Conservation (phyloP, 2,329 filamentous ascomycete genomes). For the Paracoccidioides lutzii region DNA sequence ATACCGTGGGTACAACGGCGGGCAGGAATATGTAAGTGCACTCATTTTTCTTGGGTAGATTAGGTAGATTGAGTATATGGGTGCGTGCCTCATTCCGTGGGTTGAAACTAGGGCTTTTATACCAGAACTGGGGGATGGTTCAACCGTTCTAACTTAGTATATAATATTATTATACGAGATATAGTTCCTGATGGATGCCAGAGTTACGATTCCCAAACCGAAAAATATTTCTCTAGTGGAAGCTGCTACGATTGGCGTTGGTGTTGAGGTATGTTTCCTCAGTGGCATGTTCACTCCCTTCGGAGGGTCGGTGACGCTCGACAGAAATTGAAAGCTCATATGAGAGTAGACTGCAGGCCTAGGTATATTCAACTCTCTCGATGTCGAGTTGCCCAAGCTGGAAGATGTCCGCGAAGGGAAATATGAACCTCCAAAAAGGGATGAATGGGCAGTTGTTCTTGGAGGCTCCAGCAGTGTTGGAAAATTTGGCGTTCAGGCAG, state of each 20-base stretch:
- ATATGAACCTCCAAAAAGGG: constrained; percentile 1
- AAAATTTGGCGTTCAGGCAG: constrained; percentile 17
- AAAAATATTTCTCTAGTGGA: constrained; percentile 17
- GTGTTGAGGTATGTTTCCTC: constrained; percentile 8
- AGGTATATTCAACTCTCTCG: constrained; percentile 14
- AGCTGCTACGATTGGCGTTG: constrained; percentile 20
- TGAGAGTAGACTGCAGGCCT: constrained; percentile 15
- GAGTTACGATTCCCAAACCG: constrained; percentile 19
- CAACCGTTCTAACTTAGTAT: neutral
- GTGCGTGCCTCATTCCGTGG: neutral
- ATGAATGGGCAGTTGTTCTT: constrained; percentile 23
- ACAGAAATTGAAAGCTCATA: neutral
- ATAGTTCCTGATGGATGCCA: constrained; percentile 21
- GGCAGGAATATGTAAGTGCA: constrained; percentile 17
- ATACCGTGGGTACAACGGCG: constrained; percentile 13
- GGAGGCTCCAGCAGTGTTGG: constrained; percentile 23
- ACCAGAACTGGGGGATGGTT: neutral
- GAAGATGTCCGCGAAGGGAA: constrained; percentile 11
- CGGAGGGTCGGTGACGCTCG: neutral
- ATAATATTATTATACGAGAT: neutral
- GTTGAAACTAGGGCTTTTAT: neutral
- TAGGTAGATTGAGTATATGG: neutral
- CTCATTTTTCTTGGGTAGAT: too few species aligned
- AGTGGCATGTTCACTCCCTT: constrained; percentile 3
- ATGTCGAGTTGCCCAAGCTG: constrained; percentile 13